Percentiles rank a stretch among this genome's conserved stretches.
phyloP scores from a whole-genome alignment of 306 rosid genomes.

The Acmispon strigosus region DNA sequence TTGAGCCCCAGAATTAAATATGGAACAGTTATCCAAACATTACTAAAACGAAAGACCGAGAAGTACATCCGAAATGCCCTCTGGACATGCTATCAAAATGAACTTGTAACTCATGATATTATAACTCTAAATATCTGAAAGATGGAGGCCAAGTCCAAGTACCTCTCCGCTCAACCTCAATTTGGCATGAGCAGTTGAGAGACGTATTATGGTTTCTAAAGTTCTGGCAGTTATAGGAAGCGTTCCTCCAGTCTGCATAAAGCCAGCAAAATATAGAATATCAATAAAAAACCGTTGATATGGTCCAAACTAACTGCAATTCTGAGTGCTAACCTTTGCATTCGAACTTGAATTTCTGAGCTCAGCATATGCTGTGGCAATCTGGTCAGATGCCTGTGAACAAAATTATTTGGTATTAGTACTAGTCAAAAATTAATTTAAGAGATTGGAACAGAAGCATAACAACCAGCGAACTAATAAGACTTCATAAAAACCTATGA shows the following conservation, averaged over 20 bases:
- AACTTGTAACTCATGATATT: background rate
- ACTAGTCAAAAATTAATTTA: background rate
- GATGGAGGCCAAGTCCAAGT: background rate
- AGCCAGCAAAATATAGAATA: slow-evolving; percentile 21
- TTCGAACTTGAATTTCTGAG: slow-evolving; percentile 77
- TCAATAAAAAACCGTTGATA: slow-evolving; percentile 9
- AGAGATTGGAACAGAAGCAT: background rate
- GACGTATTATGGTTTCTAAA: slow-evolving; percentile 92
- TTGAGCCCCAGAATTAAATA: background rate
- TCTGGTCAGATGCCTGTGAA: slow-evolving; percentile 85
- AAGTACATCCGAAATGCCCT: background rate
- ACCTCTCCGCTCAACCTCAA: slow-evolving; percentile 87
- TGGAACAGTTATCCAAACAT: background rate
- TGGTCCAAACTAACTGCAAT: background rate
- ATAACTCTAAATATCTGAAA: background rate
- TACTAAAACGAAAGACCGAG: background rate
- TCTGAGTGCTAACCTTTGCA: slow-evolving; percentile 54
- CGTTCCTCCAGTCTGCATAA: slow-evolving; percentile 90
- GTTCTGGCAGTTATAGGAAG: slow-evolving; percentile 99
- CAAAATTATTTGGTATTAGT: background rate
- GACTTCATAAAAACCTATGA: background rate
- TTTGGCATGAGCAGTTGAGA: slow-evolving; percentile 98
- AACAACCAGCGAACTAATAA: slow-evolving; percentile 7
- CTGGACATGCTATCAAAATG: background rate
- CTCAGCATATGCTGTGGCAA: slow-evolving; percentile 91